These are phyloP conservation scores for Candida methanosorbosa DNA, from an alignment of 805 yeast species.

Conservation along the genomic window DNA sequence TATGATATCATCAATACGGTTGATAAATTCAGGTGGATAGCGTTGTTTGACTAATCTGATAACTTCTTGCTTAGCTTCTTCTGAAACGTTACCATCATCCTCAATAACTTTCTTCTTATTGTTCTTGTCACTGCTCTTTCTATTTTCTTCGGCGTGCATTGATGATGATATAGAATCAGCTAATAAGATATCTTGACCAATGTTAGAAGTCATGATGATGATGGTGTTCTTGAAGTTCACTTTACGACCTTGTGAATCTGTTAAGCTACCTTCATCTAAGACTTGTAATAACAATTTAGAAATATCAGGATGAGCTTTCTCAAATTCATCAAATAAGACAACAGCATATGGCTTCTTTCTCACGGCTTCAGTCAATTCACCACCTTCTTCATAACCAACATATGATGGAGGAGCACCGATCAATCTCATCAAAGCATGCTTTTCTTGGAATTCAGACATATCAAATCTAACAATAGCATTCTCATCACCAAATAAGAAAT, in stretches of 20 bases:
- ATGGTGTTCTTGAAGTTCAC: conserved; percentile 93
- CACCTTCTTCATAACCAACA: conserved; percentile 92
- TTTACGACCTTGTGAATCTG: conserved; percentile 91
- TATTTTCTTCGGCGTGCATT: no score
- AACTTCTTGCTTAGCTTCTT: conserved; percentile 47
- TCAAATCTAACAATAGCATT: conserved; percentile 84
- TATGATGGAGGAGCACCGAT: conserved; percentile 99
- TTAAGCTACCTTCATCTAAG: conserved; percentile 87
- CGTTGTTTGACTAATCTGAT: conserved; percentile 56
- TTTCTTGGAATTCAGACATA: conserved; percentile 97
- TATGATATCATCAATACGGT: conserved; percentile 88
- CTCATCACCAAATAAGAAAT: conserved; percentile 85
- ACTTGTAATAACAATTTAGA: conserved; percentile 86
- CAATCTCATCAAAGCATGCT: conserved; percentile 80
- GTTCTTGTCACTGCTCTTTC: no score
- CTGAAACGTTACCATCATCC: conserved; percentile 52
- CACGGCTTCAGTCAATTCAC: conserved; percentile 94
- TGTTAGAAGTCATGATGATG: conserved; percentile 93
- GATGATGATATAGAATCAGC: no score
- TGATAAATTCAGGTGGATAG: conserved; percentile 93
- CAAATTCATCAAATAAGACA: conserved; percentile 90
- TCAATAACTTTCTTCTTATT: conserved; percentile 27
- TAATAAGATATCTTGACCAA: conserved; percentile 85
- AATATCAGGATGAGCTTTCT: conserved; percentile 95
- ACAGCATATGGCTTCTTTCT: conserved; percentile 93